phyloP scores from a whole-genome alignment of 257 asterid genomes.

The Buddleja alternifolia region DNA sequence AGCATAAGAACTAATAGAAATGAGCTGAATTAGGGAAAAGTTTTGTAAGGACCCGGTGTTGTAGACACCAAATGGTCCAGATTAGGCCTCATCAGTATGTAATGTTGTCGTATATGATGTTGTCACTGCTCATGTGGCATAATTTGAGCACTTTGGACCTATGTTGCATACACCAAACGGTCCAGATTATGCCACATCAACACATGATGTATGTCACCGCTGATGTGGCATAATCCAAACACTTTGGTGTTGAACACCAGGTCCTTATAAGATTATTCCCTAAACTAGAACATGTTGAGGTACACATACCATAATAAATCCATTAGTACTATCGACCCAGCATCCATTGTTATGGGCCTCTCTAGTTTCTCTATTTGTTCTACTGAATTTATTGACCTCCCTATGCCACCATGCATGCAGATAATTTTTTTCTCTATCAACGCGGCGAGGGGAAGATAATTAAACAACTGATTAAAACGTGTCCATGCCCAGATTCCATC shows the following conservation, averaged over 20 bases:
- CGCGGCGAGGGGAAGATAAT: slow-evolving; percentile 97
- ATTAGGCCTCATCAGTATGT: too few species aligned
- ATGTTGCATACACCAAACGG: too few species aligned
- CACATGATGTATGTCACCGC: too few species aligned
- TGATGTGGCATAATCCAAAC: too few species aligned
- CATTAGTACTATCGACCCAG: slow-evolving; percentile 93
- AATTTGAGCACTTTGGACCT: too few species aligned
- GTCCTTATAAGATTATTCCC: too few species aligned
- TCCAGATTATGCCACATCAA: too few species aligned
- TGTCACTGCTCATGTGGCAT: too few species aligned
- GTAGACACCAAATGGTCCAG: too few species aligned
- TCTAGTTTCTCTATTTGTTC: slow-evolving; percentile 98
- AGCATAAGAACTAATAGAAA: slow-evolving; percentile 17
- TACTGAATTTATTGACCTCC: slow-evolving; percentile 87
- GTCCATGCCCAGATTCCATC: slow-evolving; percentile 99
- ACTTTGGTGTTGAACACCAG: too few species aligned
- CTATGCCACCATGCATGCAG: slow-evolving; percentile 99
- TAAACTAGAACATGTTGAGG: slow-evolving; percentile 24
- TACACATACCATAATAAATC: slow-evolving; percentile 85
- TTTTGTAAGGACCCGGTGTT: too few species aligned
- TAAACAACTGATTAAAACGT: slow-evolving; percentile 94
- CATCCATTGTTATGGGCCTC: slow-evolving; percentile 99
- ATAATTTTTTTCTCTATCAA: slow-evolving; percentile 94
- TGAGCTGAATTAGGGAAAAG: background rate
- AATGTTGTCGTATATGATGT: too few species aligned